Base-by-base conservation (phyloP, 768 basidiomycete genomes). In the Pluteus cervinus region DNA sequence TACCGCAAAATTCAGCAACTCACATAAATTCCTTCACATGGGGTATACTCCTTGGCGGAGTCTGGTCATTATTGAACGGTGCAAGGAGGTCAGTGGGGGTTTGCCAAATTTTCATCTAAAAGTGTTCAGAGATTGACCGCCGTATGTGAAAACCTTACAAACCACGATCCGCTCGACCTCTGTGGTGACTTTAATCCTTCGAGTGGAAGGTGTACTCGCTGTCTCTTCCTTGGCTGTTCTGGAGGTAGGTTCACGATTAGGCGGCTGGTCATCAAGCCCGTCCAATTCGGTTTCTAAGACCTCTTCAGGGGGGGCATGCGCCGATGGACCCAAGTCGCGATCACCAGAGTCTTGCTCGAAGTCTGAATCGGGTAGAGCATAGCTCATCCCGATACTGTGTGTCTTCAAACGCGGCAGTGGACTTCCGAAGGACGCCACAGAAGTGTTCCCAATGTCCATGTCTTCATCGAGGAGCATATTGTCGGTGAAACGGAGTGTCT, bases 141-240 rank as follows among this genome's bases (percentile, higher is more conserved):
- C 4, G 4, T 39, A n/a, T 18, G 21, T 33, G 9, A 31, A 24
- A 30, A 26, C 12, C 39, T 33, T 12, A 62, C 79, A 43, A 59
- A 79, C 85, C 38, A 72, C 65, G 33, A 84, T 79, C 24, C 64
- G 65, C 46, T 87, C 83, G 16, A 83, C 63, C 41, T 84, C 79
- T 8, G 61, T 58, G 28, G 73, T 85, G n/a, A 81, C 54, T 47
- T 63, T 70, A 24, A 79, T 52, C 48, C 67, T 75, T 29, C 54
- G 35, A 46, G 41, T 50, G 9, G 40, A 39, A 17, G 40, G 24
- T 21, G 35, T 39, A 8, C 51, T 29, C 3, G 46, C 43, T 37
- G 44, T 50, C 18, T 46, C 39, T 7, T 51, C 29, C 49, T 56
- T 11, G 48, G 38, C 3, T 51, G 46, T 21, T 47, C 49, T 8